These are phyloP conservation scores for Geotrichum histeridarum DNA, from an alignment of 1,139 yeast genomes.

Conservation along the genomic window DNA sequence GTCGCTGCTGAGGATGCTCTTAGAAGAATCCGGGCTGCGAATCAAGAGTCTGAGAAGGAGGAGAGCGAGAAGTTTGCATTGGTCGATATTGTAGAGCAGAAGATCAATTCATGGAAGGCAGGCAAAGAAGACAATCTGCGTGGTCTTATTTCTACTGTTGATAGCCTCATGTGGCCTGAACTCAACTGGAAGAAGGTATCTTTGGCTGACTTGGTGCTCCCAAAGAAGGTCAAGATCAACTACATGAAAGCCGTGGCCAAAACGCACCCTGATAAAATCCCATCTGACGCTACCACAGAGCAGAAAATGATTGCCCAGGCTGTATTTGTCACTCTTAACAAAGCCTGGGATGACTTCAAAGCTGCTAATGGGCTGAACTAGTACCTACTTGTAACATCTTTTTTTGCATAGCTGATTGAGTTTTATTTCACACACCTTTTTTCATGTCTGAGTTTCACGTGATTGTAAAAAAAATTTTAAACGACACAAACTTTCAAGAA, in stretches of 20 bases:
- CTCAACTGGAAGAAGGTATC: constrained; percentile 59
- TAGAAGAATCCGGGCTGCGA: constrained; percentile 46
- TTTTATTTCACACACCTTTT: background rate
- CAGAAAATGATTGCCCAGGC: constrained; percentile 80
- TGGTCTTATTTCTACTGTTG: constrained; percentile 62
- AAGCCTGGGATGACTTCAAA: constrained; percentile 89
- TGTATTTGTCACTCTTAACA: constrained; percentile 75
- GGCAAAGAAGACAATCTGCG: constrained; percentile 79
- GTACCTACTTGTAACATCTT: background rate
- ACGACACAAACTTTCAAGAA: background rate
- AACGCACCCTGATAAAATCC: constrained; percentile 89
- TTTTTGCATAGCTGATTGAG: background rate
- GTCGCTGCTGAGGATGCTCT: constrained; percentile 43
- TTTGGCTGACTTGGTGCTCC: constrained; percentile 72
- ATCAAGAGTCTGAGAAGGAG: constrained; percentile 44
- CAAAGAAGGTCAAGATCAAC: constrained; percentile 81
- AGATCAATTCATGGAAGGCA: constrained; percentile 57
- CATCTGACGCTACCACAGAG: constrained; percentile 53
- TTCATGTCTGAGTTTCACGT: background rate
- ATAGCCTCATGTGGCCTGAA: constrained; percentile 58
- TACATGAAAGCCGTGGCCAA: constrained; percentile 92
- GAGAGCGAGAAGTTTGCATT: constrained; percentile 56
- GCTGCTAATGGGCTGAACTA: constrained; percentile 46
- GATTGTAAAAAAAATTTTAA: background rate
- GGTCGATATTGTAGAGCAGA: constrained; percentile 55